Base-by-base conservation (phyloP, 176 grass and related monocot species). In the Bothriochloa decipiens region DNA sequence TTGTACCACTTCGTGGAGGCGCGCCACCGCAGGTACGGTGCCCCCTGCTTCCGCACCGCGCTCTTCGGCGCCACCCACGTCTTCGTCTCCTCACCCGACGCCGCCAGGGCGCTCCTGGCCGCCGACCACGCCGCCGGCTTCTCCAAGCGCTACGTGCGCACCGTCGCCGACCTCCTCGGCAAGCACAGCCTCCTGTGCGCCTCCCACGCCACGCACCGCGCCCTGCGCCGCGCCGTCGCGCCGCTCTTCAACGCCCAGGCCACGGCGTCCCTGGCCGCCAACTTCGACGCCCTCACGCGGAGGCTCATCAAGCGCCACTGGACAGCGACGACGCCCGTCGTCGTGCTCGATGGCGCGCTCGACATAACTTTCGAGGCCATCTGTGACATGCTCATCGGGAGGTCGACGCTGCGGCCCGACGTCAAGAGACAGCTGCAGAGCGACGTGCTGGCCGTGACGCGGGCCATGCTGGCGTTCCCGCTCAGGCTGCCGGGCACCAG, bases 91-190 rank as follows among this genome's bases (percentile, higher is more conserved):
- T 77, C 86, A 39, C 41, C 82, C 35, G 60, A 41, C 57, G 89
- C 90, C 39, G 91, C 91, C 32, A 2, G 65, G 11, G 9, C 43
- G 7, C 64, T 69, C 70, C 81, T 92, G 11, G 75, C 80, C 67
- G 62, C 81, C 67, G 68, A 71, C 39, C 68, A 85, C 39, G 67
- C 83, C 11, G 81, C 80, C 11, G 83, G 65, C 65, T 90, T 98
- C 46, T 63, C 92, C 67, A 98, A 98, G 89, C 92, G 92, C 65
- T 98, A 98, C 70, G 90, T 95, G 43, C 90, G 88, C 83, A 93
- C 92, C 47, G 87, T 95, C 16, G 85, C 91, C 5, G 87, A 89
- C 39, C 86, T 98, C 49, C 79, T 95, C 42, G 92, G 95, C 69
- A 60, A 91, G 49, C 85, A 98, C 68, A 98, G 92, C 87, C 87